Conservation (phyloP, 179 eudicot species). For the Silene coronaria region DNA sequence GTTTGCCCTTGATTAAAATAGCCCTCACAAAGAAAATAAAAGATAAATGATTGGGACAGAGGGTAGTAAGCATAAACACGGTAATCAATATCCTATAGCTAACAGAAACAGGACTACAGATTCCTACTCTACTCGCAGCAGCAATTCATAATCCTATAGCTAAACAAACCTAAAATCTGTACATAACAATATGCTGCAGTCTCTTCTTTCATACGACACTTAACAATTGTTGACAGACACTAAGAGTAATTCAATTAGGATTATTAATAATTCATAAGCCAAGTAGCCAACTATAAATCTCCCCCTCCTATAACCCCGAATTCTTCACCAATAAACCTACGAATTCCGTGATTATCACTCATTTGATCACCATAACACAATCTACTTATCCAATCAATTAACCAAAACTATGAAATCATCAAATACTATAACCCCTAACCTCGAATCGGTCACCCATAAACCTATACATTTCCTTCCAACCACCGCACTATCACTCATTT, state of each 20-base stretch:
- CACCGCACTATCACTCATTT: no score
- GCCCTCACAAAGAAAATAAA: no score
- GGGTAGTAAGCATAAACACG: not conserved
- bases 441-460: conserved; percentile 3
- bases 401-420: no score
- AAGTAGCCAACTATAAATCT: conserved; percentile 3
- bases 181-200: no score
- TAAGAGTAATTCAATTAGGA: not conserved
- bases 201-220: not conserved
- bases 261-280: not conserved
- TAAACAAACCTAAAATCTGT: not conserved
- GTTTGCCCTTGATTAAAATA: no score
- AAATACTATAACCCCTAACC: not conserved
- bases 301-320: not conserved
- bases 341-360: not conserved
- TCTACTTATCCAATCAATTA: no score
- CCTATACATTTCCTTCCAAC: no score
- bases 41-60: not conserved
- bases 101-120: not conserved
- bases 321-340: not conserved
- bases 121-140: conserved; percentile 4
- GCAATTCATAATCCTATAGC: not conserved
- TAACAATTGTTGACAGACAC: not conserved
- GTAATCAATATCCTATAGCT: not conserved
- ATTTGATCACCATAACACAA: not conserved